A percentile compares a stretch with the other conserved stretches of the same genome.
Conservation (phyloP, 129 eudicot species). For the Kitagawia praeruptora region DNA sequence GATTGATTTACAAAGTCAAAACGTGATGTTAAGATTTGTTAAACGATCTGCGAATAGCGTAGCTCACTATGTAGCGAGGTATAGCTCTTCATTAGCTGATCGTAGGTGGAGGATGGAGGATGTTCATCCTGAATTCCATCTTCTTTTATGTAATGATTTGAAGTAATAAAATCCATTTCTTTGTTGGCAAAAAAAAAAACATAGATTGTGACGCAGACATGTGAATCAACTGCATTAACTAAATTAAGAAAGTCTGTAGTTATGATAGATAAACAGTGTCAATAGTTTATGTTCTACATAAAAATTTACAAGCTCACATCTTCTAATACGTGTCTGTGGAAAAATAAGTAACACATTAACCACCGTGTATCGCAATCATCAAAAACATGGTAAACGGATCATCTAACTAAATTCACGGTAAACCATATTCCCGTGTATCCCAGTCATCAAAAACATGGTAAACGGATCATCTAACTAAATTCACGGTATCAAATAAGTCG, state of each 20-base stretch:
- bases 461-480: background rate
- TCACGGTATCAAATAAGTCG: background rate
- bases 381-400: background rate
- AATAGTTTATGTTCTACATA: background rate
- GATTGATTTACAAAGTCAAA: too few relatives aligned
- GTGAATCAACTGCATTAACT: background rate
- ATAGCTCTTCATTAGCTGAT: too few relatives aligned
- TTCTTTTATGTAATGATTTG: too few relatives aligned
- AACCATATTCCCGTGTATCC: background rate
- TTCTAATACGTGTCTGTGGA: background rate
- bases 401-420: background rate
- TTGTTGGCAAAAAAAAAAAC: too few relatives aligned
- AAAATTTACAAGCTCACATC: background rate
- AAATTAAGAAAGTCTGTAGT: background rate
- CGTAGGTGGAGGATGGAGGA: too few relatives aligned
- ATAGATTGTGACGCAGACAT: background rate
- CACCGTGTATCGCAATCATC: background rate
- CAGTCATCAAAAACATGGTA: background rate
- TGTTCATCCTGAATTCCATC: too few relatives aligned
- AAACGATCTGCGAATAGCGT: too few relatives aligned
- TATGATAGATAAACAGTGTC: background rate
- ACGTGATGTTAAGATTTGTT: too few relatives aligned
- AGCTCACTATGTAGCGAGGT: too few relatives aligned
- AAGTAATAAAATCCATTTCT: too few relatives aligned
- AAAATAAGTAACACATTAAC: background rate